These are phyloP conservation scores for Parachaetomium inaequale DNA, from an alignment of 495 filamentous ascomycete species.

Conservation along the genomic window DNA sequence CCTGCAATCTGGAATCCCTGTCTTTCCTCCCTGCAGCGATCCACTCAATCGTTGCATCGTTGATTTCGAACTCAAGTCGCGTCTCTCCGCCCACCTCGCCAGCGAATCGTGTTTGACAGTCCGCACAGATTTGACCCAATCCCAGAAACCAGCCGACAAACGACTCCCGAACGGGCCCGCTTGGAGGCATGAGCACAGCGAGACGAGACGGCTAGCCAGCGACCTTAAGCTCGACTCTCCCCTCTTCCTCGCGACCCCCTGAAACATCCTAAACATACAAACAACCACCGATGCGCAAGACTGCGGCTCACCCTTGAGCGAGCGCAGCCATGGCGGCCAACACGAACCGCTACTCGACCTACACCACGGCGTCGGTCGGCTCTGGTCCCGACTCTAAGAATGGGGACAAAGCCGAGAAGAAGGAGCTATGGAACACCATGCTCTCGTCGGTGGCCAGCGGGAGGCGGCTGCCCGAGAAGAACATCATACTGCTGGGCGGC, in stretches of 20 bases:
- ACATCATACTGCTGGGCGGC: constrained; percentile 80
- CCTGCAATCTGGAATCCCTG: neutral
- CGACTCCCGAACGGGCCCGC: neutral
- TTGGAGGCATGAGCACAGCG: neutral
- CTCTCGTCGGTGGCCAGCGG: constrained; percentile 85
- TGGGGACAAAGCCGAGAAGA: constrained; percentile 67
- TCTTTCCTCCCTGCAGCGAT: neutral
- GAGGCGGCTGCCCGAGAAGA: constrained; percentile 90
- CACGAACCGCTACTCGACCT: constrained; percentile 54
- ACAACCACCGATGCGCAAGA: constrained; percentile 16
- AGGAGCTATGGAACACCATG: constrained; percentile 93
- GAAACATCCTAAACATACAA: neutral
- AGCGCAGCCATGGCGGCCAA: constrained; percentile 50
- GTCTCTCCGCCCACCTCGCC: constrained; percentile 6
- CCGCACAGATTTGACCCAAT: neutral
- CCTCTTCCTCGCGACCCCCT: neutral
- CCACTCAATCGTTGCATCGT: neutral
- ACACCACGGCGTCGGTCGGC: constrained; percentile 45
- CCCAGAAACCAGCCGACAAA: neutral
- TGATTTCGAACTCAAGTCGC: constrained; percentile 13
- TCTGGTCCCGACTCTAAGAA: constrained; percentile 44
- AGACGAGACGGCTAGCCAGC: neutral
- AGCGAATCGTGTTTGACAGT: constrained; percentile 18
- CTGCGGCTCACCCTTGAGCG: constrained; percentile 10
- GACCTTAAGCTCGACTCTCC: neutral